Evolutionary conservation across 2,329 filamentous ascomycete genomes (phyloP).

Genomic region (Monosporascus sp.): DNA sequence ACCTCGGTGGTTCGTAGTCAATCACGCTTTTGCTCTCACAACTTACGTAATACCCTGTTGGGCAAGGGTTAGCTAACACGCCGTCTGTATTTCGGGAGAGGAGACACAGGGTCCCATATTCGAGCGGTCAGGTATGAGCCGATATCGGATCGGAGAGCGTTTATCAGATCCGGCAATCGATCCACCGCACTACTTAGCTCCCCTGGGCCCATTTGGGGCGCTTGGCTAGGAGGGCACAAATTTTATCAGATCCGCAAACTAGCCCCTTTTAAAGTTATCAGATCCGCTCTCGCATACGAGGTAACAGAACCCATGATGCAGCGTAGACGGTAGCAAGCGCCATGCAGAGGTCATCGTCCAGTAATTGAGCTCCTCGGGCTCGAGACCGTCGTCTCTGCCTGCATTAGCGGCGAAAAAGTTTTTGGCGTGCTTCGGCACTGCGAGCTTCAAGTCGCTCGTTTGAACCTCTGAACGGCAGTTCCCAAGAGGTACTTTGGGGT

Average conservation of each 20-base stretch:
- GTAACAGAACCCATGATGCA: neutral
- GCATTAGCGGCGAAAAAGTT: conserved; percentile 23
- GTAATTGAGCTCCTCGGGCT: conserved; percentile 3
- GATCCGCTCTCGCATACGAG: conserved; percentile 26
- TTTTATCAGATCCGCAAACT: conserved; percentile 8
- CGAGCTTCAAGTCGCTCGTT: neutral
- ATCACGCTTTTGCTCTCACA: too few relatives aligned
- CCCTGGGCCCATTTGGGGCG: neutral
- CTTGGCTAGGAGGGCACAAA: neutral
- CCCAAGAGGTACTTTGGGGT: conserved; percentile 8
- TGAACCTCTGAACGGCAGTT: neutral
- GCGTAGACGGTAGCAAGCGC: conserved; percentile 16
- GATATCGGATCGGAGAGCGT: neutral
- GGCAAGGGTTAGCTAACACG: too few relatives aligned
- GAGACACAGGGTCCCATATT: neutral
- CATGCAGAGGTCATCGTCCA: conserved; percentile 1
- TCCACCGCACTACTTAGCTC: neutral
- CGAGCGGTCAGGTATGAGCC: neutral
- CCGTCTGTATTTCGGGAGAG: too few relatives aligned
- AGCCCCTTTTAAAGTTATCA: conserved; percentile 31
- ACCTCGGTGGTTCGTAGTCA: too few relatives aligned
- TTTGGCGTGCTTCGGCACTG: conserved; percentile 6
- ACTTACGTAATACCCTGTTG: too few relatives aligned
- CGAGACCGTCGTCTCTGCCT: conserved; percentile 20
- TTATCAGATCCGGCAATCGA: neutral